These are phyloP conservation scores for Fusarium sp. DNA, from an alignment of 2,329 filamentous ascomycete genomes.

Conservation along the genomic window DNA sequence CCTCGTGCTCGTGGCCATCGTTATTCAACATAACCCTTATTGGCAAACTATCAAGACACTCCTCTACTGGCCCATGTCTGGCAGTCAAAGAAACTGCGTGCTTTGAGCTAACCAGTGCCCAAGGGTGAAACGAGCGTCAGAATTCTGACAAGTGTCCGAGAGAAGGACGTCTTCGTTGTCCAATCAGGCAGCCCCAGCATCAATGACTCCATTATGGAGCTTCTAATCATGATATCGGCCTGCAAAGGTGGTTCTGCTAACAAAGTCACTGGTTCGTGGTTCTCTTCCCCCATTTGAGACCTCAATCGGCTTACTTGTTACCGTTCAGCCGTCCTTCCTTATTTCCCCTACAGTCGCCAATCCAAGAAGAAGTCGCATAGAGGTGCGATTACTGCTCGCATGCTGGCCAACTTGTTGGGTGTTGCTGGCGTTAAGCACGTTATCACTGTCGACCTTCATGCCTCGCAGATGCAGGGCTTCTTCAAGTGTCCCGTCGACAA, in stretches of 20 bases:
- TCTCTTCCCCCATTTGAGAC: constrained; percentile 26
- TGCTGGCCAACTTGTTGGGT: constrained; percentile 94
- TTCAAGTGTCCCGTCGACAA: constrained; percentile 99
- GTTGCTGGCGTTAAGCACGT: constrained; percentile 97
- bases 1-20: constrained; percentile 23
- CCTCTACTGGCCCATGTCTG: constrained; percentile 1
- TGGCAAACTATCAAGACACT: constrained; percentile 19
- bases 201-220: constrained; percentile 99
- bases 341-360: constrained; percentile 99
- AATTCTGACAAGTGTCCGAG: constrained; percentile 82
- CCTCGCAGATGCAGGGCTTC: constrained; percentile 99
- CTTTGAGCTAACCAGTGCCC: constrained; percentile 38
- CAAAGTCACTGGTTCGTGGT: constrained; percentile 86
- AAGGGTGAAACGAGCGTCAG: constrained; percentile 78
- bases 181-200: constrained; percentile 96
- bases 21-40: constrained; percentile 14
- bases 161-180: constrained; percentile 99
- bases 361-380: constrained; percentile 99
- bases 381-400: constrained; percentile 94
- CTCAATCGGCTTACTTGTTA: constrained; percentile 33
- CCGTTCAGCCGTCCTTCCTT: constrained; percentile 81
- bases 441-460: constrained; percentile 96
- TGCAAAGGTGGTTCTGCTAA: constrained; percentile 98
- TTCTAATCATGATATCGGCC: constrained; percentile 98
- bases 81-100: constrained; percentile 17